phyloP scores from a whole-genome alignment of 257 asterid species.

The Primulina huaijiensis region DNA sequence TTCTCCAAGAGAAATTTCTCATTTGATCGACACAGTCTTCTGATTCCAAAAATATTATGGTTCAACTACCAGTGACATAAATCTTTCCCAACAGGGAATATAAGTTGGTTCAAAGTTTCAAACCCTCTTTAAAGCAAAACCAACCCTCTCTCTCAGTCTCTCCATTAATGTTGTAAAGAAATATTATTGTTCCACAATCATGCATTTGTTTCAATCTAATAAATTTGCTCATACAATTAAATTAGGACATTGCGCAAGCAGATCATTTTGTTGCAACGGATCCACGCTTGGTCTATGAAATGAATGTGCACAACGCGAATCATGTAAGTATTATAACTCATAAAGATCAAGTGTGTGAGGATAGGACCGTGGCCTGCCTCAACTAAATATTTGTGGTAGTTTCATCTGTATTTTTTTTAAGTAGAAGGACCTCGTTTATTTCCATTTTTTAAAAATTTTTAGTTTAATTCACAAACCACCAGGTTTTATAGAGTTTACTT shows the following conservation, averaged over 20 bases:
- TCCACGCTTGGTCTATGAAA: constrained; percentile 17
- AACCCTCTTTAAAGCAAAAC: no score
- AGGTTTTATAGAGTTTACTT: neutral
- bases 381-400: neutral
- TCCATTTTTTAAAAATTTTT: no score
- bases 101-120: no score
- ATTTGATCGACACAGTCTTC: no score
- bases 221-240: neutral
- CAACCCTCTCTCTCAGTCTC: no score
- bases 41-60: no score
- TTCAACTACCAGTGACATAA: no score
- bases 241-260: constrained; percentile 14
- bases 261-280: constrained; percentile 3
- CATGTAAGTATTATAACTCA: constrained; percentile 22
- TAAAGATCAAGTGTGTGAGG: neutral
- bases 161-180: no score
- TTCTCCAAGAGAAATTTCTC: neutral
- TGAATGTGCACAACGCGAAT: constrained; percentile 16
- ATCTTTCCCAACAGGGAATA: no score
- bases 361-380: neutral
- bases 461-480: neutral
- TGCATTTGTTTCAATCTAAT: neutral
- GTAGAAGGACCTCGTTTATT: neutral
- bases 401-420: neutral
- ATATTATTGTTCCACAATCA: no score